Evolutionary conservation across 257 asterid species (phyloP).

Genomic region (Solanum lycopersicoides): DNA sequence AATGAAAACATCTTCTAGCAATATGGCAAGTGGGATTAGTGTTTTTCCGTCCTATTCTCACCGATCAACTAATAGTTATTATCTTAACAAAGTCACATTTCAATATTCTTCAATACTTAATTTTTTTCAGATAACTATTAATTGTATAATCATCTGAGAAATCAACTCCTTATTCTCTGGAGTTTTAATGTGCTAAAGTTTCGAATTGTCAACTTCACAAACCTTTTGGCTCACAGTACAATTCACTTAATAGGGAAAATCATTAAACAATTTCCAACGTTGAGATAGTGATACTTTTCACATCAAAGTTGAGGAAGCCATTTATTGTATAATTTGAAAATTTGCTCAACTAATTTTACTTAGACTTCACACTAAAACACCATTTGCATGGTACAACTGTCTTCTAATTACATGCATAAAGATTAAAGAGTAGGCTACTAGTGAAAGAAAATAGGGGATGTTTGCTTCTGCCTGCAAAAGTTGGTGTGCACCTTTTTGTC

Average conservation of each 20-base stretch:
- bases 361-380: neutral
- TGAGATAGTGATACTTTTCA: neutral
- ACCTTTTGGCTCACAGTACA: neutral
- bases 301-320: neutral
- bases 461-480: slow-evolving; percentile 50
- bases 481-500: neutral
- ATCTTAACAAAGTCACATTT: neutral
- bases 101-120: no score
- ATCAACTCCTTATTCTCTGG: neutral
- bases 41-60: neutral
- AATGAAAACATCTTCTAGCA: neutral
- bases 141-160: neutral
- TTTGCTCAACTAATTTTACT: no score
- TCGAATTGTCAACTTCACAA: neutral
- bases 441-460: slow-evolving; percentile 26
- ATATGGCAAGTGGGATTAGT: neutral
- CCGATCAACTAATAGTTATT: neutral
- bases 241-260: neutral
- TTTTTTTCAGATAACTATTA: no score
- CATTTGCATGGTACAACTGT: neutral
- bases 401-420: neutral
- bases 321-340: neutral
- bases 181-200: neutral
- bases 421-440: neutral
- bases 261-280: neutral